phyloP scores from a whole-genome alignment of 257 asterid species.

The Solanum chilense region DNA sequence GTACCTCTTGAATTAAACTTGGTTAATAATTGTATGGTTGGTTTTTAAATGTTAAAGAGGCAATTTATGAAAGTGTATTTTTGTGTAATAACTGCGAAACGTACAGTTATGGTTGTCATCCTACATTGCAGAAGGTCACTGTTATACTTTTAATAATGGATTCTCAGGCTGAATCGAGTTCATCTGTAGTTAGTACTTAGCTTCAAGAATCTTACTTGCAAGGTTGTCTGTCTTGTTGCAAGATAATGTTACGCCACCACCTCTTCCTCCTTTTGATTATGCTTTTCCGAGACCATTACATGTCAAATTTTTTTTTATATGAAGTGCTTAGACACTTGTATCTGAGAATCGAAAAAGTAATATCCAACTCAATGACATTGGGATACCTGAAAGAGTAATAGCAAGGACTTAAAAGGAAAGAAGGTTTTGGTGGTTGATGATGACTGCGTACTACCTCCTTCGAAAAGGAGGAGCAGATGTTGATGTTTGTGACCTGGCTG shows the following conservation, averaged over 20 bases:
- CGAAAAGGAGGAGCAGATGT: conserved; percentile 46
- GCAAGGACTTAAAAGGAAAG: conserved; percentile 37
- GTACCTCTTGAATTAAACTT: not conserved
- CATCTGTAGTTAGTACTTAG: conserved; percentile 36
- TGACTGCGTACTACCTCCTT: conserved; percentile 16
- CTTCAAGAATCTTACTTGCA: conserved; percentile 18
- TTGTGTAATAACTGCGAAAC: not conserved
- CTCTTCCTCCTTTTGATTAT: conserved; percentile 36
- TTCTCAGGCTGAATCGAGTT: conserved; percentile 22
- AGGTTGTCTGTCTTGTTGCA: conserved; percentile 60
- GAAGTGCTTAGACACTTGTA: conserved; percentile 28
- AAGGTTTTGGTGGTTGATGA: conserved; percentile 54
- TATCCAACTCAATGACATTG: conserved; percentile 9
- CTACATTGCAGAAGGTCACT: not conserved
- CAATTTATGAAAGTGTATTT: not conserved
- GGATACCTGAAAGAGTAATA: not conserved
- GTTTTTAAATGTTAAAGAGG: not conserved
- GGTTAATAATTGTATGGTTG: not conserved
- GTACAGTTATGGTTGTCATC: not conserved
- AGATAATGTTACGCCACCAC: conserved; percentile 1
- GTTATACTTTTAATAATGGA: conserved; percentile 39
- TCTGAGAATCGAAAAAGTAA: conserved; percentile 38
- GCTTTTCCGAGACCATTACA: conserved; percentile 56
- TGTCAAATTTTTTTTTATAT: conserved; percentile 49
- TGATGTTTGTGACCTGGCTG: conserved; percentile 16